phyloP scores from a whole-genome alignment of 352 stramenopile genomes.

The Phytophthora litchii region DNA sequence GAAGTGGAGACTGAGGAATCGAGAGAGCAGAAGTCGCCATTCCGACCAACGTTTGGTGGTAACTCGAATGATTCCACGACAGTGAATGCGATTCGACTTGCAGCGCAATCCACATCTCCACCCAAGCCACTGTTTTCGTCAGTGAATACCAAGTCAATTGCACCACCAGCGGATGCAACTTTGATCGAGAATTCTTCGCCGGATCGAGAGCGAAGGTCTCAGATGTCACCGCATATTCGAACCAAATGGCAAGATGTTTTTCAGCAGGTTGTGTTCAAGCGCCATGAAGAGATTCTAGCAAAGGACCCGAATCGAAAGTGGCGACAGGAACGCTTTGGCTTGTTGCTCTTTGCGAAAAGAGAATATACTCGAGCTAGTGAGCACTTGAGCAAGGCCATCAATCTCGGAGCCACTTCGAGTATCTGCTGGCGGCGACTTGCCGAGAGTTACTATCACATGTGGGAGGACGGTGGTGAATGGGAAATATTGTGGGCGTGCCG shows the following conservation, averaged over 20 bases:
- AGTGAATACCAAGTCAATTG: neutral
- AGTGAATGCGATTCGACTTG: conserved; percentile 2
- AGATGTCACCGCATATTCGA: conserved; percentile 20
- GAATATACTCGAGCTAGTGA: conserved; percentile 48
- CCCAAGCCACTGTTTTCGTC: conserved; percentile 4
- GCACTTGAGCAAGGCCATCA: conserved; percentile 59
- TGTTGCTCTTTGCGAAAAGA: conserved; percentile 50
- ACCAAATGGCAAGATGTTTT: conserved; percentile 48
- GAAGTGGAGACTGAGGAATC: conserved; percentile 12
- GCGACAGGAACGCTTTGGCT: conserved; percentile 68
- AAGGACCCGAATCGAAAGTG: conserved; percentile 65
- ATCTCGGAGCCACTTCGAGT: conserved; percentile 44
- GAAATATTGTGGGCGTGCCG: conserved; percentile 67
- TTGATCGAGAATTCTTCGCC: conserved; percentile 2
- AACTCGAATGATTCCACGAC: conserved; percentile 17
- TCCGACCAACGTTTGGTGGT: conserved; percentile 33
- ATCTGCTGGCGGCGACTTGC: conserved; percentile 62
- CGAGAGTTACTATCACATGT: conserved; percentile 58
- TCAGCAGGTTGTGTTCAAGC: conserved; percentile 55
- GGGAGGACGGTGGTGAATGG: conserved; percentile 57
- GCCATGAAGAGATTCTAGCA: conserved; percentile 59
- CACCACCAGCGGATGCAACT: neutral
- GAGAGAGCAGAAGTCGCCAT: conserved; percentile 11
- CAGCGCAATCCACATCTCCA: neutral
- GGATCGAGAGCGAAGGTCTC: conserved; percentile 1